These are phyloP conservation scores for Leccinellum albellum DNA, from an alignment of 768 basidiomycete genomes.

Conservation along the genomic window DNA sequence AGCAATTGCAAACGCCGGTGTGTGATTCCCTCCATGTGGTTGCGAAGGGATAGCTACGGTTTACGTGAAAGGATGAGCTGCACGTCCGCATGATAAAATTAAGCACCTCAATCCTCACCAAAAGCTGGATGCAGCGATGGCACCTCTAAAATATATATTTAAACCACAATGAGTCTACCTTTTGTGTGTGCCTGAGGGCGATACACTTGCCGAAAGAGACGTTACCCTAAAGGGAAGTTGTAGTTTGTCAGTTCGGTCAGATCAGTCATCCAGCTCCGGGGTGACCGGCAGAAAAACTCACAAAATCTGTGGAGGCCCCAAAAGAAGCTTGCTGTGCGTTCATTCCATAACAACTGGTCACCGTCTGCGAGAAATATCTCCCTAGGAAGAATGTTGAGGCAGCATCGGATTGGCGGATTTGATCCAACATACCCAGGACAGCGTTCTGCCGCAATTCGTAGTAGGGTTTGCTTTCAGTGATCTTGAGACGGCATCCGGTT, in stretches of 20 bases:
- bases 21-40: slow-evolving; percentile 73
- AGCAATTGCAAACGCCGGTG: slow-evolving; percentile 58
- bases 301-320: slow-evolving; percentile 74
- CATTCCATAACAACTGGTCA: slow-evolving; percentile 44
- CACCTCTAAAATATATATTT: slow-evolving; percentile 32
- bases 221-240: slow-evolving; percentile 53
- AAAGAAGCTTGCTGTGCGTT: slow-evolving; percentile 34
- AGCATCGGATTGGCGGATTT: background rate
- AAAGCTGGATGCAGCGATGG: slow-evolving; percentile 64
- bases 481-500: slow-evolving; percentile 50
- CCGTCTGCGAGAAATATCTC: slow-evolving; percentile 48
- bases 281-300: slow-evolving; percentile 35
- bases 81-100: background rate
- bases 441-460: slow-evolving; percentile 59
- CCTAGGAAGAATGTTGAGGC: slow-evolving; percentile 35
- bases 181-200: slow-evolving; percentile 3
- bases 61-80: slow-evolving; percentile 26
- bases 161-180: slow-evolving; percentile 10
- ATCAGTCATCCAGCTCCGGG: background rate
- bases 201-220: slow-evolving; percentile 57
- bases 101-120: slow-evolving; percentile 35
- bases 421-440: slow-evolving; percentile 42
- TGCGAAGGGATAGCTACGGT: slow-evolving; percentile 64
- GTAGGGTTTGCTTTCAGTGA: slow-evolving; percentile 42
- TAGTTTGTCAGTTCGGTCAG: slow-evolving; percentile 9